Conservation (phyloP, 257 asterid species). For the Anisodus tanguticus region DNA sequence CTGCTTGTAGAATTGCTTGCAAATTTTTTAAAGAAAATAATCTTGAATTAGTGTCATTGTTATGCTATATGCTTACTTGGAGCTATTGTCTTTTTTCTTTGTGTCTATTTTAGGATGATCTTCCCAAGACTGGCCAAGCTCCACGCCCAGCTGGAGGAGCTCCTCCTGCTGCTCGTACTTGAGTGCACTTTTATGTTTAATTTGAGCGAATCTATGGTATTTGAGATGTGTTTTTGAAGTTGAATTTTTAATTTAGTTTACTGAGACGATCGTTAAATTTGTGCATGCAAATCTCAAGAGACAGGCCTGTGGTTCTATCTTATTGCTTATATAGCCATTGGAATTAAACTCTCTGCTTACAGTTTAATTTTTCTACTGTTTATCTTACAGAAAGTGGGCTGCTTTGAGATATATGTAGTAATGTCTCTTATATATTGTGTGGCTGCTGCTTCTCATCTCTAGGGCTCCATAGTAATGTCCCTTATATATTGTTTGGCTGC, state of each 20-base stretch:
- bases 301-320: neutral
- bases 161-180: slow-evolving; percentile 50
- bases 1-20: neutral
- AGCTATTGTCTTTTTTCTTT: neutral
- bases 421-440: too few species aligned
- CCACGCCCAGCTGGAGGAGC: slow-evolving; percentile 63
- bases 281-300: neutral
- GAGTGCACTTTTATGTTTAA: neutral
- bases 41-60: neutral
- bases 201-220: neutral
- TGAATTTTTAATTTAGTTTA: neutral
- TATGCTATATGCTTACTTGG: too few species aligned
- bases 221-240: slow-evolving; percentile 9
- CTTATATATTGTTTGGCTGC: too few species aligned
- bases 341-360: neutral
- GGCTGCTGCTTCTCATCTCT: too few species aligned
- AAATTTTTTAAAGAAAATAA: too few species aligned
- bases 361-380: too few species aligned
- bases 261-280: neutral
- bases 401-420: too few species aligned
- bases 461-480: too few species aligned
- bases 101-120: slow-evolving; percentile 54
- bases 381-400: too few species aligned
- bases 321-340: neutral
- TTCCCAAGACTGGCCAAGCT: slow-evolving; percentile 62